Conservation (phyloP, 148 eudicot species). For the Diospyros lotus region DNA sequence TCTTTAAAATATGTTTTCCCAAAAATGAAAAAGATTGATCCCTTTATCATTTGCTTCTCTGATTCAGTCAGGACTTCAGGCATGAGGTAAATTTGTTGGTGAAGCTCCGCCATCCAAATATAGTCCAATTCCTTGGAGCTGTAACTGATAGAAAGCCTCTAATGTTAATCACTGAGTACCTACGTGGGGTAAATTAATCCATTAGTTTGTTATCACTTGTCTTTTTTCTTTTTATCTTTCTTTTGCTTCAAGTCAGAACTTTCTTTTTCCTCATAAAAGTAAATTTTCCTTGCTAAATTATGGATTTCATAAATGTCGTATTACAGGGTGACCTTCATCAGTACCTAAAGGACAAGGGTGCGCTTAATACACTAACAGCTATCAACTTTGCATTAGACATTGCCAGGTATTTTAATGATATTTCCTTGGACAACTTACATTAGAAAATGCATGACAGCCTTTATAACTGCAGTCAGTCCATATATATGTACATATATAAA, state of each 20-base stretch:
- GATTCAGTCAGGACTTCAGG: constrained; percentile 92
- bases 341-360: constrained; percentile 82
- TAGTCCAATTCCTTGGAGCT: constrained; percentile 99
- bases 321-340: constrained; percentile 93
- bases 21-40: background rate
- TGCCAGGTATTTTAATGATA: constrained; percentile 59
- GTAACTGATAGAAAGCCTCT: constrained; percentile 92
- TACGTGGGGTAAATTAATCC: constrained; percentile 67
- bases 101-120: constrained; percentile 98
- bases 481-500: background rate
- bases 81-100: constrained; percentile 95
- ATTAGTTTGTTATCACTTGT: background rate
- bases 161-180: constrained; percentile 92
- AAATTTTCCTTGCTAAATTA: background rate
- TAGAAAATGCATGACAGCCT: background rate
- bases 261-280: background rate
- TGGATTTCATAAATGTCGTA: background rate
- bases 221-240: background rate
- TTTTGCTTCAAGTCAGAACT: background rate
- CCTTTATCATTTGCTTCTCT: constrained; percentile 9
- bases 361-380: constrained; percentile 77
- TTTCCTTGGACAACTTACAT: background rate
- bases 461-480: background rate
- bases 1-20: background rate
- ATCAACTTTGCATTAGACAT: constrained; percentile 90